Evolutionary conservation across 768 basidiomycete genomes (phyloP).

Genomic region (Nidularia sp.): DNA sequence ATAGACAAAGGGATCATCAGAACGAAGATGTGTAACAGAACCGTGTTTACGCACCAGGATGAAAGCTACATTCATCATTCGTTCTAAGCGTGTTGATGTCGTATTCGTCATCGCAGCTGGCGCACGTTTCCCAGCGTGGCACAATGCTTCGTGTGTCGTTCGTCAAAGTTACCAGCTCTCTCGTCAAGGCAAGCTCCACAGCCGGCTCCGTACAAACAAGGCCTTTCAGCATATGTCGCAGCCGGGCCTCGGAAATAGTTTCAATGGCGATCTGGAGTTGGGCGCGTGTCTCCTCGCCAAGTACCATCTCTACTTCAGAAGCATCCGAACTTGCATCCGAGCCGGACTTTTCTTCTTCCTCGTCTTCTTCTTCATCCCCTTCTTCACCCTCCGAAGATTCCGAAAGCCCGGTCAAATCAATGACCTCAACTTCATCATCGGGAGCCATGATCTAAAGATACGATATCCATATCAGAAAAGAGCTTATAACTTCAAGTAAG

Average conservation of each 20-base stretch:
- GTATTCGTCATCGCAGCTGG: slow-evolving; percentile 43
- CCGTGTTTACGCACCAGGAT: slow-evolving; percentile 37
- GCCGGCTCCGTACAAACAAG: slow-evolving; percentile 35
- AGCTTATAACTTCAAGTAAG: too few relatives aligned
- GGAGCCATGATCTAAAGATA: too few relatives aligned
- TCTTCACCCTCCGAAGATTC: slow-evolving; percentile 21
- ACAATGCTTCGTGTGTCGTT: slow-evolving; percentile 27
- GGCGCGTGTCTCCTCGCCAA: slow-evolving; percentile 35
- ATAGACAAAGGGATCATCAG: too few relatives aligned
- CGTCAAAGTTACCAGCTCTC: slow-evolving; percentile 37
- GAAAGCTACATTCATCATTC: slow-evolving; percentile 42
- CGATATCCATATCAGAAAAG: too few relatives aligned
- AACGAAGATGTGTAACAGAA: not conserved
- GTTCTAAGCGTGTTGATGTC: slow-evolving; percentile 32
- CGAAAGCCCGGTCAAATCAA: slow-evolving; percentile 39
- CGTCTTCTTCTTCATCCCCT: slow-evolving; percentile 16
- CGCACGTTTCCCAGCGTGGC: slow-evolving; percentile 43
- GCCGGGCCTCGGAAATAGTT: slow-evolving; percentile 35
- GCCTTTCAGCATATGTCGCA: slow-evolving; percentile 34
- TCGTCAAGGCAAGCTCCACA: slow-evolving; percentile 36
- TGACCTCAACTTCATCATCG: slow-evolving; percentile 26
- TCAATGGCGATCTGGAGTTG: slow-evolving; percentile 39
- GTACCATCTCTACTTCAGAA: slow-evolving; percentile 29
- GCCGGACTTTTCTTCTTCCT: slow-evolving; percentile 11
- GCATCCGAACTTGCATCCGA: slow-evolving; percentile 18